phyloP scores from a whole-genome alignment of 148 eudicot species.

The Agrostemma githago region DNA sequence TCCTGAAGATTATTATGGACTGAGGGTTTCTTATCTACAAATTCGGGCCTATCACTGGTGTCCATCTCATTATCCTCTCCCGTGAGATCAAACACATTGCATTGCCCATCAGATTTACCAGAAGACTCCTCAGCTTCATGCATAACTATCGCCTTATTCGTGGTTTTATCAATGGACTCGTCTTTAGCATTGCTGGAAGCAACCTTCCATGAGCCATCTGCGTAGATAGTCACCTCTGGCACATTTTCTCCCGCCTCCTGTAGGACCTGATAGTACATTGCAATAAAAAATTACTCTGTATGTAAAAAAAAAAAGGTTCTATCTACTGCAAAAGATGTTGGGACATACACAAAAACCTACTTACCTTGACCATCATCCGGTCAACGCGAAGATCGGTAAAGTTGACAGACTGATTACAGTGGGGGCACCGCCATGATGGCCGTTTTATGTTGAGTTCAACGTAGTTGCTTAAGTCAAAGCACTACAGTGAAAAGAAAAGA shows the following conservation, averaged over 20 bases:
- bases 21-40: constrained; percentile 48
- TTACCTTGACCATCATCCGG: constrained; percentile 73
- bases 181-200: constrained; percentile 34
- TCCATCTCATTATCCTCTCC: constrained; percentile 52
- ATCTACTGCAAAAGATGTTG: neutral
- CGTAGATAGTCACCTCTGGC: constrained; percentile 51
- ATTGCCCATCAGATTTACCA: constrained; percentile 20
- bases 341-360: constrained; percentile 25
- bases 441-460: constrained; percentile 64
- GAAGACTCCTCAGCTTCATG: constrained; percentile 14
- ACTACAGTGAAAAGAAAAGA: constrained; percentile 34
- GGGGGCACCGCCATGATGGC: constrained; percentile 93
- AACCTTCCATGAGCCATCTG: constrained; percentile 76
- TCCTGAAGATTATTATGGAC: constrained; percentile 25
- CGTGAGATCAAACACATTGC: constrained; percentile 66
- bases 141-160: constrained; percentile 28
- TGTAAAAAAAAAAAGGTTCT: neutral
- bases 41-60: constrained; percentile 23
- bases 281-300: neutral
- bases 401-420: constrained; percentile 75
- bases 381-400: constrained; percentile 76
- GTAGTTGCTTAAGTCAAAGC: constrained; percentile 79
- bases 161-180: constrained; percentile 31
- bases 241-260: constrained; percentile 59
- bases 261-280: constrained; percentile 44